phyloP scores from a whole-genome alignment of 169 alveolate genomes.

The Plasmodium gaboni region DNA sequence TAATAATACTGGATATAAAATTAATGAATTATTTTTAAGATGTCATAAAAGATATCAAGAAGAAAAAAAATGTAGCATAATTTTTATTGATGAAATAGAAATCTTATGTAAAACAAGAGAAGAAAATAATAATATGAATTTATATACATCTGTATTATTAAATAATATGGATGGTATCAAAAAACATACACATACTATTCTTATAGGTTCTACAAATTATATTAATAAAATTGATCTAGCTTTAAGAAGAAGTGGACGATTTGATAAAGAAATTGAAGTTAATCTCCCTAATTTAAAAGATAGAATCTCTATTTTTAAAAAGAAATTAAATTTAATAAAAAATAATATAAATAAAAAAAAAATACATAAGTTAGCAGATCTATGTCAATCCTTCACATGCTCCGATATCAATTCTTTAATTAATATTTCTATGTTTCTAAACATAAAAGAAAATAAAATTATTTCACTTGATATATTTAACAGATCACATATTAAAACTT shows the following conservation, averaged over 20 bases:
- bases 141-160: slow-evolving; percentile 47
- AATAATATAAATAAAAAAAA: slow-evolving; percentile 78
- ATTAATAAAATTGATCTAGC: slow-evolving; percentile 93
- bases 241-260: slow-evolving; percentile 96
- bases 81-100: slow-evolving; percentile 87
- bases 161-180: slow-evolving; percentile 71
- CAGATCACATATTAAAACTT: neutral
- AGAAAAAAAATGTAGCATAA: slow-evolving; percentile 69
- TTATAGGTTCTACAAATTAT: slow-evolving; percentile 95
- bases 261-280: slow-evolving; percentile 95
- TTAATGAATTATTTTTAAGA: slow-evolving; percentile 54
- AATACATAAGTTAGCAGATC: slow-evolving; percentile 77
- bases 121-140: slow-evolving; percentile 24
- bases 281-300: slow-evolving; percentile 94
- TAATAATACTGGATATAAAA: slow-evolving; percentile 54
- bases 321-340: slow-evolving; percentile 77
- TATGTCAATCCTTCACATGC: slow-evolving; percentile 90
- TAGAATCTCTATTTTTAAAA: slow-evolving; percentile 90
- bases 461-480: slow-evolving; percentile 29
- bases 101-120: slow-evolving; percentile 81
- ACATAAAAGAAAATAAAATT: slow-evolving; percentile 25
- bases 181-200: slow-evolving; percentile 77
- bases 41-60: slow-evolving; percentile 63
- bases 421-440: slow-evolving; percentile 77
- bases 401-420: slow-evolving; percentile 88